Evolutionary conservation across 306 rosid genomes (phyloP), one percentile per base, ranked within the genome.

Genomic region (Glycyrrhiza uralensis): DNA sequence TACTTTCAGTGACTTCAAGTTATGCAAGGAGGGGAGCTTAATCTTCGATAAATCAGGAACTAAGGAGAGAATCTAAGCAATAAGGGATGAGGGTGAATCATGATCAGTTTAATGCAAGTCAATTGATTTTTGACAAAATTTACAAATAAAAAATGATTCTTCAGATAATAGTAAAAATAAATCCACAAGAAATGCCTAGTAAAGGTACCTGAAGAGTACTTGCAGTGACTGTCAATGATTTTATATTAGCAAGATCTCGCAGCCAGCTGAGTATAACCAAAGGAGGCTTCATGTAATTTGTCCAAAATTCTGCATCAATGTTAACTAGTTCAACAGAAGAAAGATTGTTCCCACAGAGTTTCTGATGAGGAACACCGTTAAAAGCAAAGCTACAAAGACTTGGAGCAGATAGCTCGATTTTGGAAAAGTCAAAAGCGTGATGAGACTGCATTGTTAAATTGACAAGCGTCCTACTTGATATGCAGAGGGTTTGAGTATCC

Each of bases 31-130:
- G 19, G 66, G 72, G 28, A 50, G 59, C 29, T 69, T 69, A 14
- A n/a, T 2, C 20, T 28, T 60, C 66, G 49, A 32, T 6, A 50
- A 17, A 7, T 1, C 61, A n/a, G 58, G 72, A 69, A 39, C 6
- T 18, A 60, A 28, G 38, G 18, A 77, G 5, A 77, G 66, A 77
- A 52, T 66, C 81, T 77, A 51, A 41, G 26, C 36, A 59, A 77
- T 1, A n/a, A 58, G 23, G 7, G 13, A 33, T 35, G 19, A n/a
- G 50, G 15, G 8, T 22, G 7, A 36, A 76, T 68, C 35, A 44
- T 15, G 15, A 0, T 13, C 28, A 0, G 33, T 55, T 1, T 2
- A 67, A 3, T 22, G 33, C 15, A 20, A 45, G 11, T 51, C 12
- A 38, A 52, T 7, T 20, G 8, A 18, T 20, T 49, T 47, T 67